Conservation (phyloP, 805 yeast species). For the Ogataea trehalophila region DNA sequence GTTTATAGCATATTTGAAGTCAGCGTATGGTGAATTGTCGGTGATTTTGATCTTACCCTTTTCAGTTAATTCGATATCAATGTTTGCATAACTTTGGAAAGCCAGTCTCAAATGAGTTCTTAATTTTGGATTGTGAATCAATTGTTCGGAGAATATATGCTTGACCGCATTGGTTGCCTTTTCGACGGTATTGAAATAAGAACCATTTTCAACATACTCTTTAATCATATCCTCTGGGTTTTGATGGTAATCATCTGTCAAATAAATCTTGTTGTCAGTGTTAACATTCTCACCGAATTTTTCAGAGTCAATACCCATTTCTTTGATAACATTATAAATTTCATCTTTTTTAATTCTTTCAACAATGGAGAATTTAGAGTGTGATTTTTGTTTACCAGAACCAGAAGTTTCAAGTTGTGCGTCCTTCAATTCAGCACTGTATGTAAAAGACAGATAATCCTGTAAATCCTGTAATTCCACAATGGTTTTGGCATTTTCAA, state of each 20-base stretch:
- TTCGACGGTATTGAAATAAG: constrained; percentile 50
- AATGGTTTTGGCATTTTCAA: constrained; percentile 53
- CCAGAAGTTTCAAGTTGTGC: constrained; percentile 13
- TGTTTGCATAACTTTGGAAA: constrained; percentile 56
- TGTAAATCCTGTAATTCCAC: constrained; percentile 83
- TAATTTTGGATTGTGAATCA: constrained; percentile 74
- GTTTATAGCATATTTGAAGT: constrained; percentile 85
- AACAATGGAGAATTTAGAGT: constrained; percentile 54
- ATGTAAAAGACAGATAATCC: constrained; percentile 74
- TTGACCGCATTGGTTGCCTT: constrained; percentile 66
- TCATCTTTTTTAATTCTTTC: constrained; percentile 65
- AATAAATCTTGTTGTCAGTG: constrained; percentile 60
- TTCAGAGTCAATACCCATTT: constrained; percentile 73
- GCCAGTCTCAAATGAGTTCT: constrained; percentile 65
- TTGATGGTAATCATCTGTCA: constrained; percentile 61
- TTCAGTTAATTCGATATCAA: constrained; percentile 76
- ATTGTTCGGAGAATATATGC: constrained; percentile 71
- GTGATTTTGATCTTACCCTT: constrained; percentile 78
- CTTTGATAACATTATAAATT: constrained; percentile 59
- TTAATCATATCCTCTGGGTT: constrained; percentile 60
- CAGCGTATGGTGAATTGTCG: constrained; percentile 75
- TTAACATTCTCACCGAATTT: constrained; percentile 79
- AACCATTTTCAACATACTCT: constrained; percentile 28
- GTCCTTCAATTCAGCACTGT: constrained; percentile 55
- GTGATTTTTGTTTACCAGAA: constrained; percentile 38